A percentile compares a stretch with the other conserved stretches of the same genome.
phyloP scores from a whole-genome alignment of 805 yeast genomes.

The Candida piceae region DNA sequence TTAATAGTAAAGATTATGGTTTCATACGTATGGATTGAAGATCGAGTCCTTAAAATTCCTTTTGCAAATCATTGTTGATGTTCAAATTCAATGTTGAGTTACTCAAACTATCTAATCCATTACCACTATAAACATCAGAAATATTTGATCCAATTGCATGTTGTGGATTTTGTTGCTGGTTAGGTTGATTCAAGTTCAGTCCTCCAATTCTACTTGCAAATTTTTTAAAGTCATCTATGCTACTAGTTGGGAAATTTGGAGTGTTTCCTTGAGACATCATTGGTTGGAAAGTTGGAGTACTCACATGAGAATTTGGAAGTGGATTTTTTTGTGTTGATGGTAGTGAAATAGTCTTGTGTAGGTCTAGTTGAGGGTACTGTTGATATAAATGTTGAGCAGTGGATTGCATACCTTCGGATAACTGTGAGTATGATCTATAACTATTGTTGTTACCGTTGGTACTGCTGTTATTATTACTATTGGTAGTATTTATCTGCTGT shows the following conservation, averaged over 20 bases:
- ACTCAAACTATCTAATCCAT: conserved; percentile 1
- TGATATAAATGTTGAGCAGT: conserved; percentile 3
- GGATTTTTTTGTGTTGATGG: conserved; percentile 12
- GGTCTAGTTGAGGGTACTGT: conserved; percentile 8
- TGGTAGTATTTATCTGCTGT: neutral
- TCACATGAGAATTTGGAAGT: conserved; percentile 9
- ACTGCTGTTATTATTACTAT: conserved; percentile 4
- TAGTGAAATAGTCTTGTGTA: conserved; percentile 12
- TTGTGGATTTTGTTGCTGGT: conserved; percentile 1
- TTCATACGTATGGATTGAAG: too few species aligned
- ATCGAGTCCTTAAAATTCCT: conserved; percentile 2
- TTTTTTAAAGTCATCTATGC: conserved; percentile 13
- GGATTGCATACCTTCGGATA: conserved; percentile 1
- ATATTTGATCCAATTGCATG: neutral
- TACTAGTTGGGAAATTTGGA: conserved; percentile 8
- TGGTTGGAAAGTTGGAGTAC: conserved; percentile 19
- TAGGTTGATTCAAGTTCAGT: conserved; percentile 13
- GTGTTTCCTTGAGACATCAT: conserved; percentile 9
- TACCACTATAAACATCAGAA: conserved; percentile 1
- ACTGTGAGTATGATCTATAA: conserved; percentile 7
- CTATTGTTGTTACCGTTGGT: too few species aligned
- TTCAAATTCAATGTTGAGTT: conserved; percentile 8
- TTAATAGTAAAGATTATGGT: too few species aligned
- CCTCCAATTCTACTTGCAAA: conserved; percentile 20
- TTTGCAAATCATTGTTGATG: conserved; percentile 2